These are phyloP conservation scores for Diplodia mutila DNA, from an alignment of 2,329 filamentous ascomycete genomes.

Conservation along the genomic window DNA sequence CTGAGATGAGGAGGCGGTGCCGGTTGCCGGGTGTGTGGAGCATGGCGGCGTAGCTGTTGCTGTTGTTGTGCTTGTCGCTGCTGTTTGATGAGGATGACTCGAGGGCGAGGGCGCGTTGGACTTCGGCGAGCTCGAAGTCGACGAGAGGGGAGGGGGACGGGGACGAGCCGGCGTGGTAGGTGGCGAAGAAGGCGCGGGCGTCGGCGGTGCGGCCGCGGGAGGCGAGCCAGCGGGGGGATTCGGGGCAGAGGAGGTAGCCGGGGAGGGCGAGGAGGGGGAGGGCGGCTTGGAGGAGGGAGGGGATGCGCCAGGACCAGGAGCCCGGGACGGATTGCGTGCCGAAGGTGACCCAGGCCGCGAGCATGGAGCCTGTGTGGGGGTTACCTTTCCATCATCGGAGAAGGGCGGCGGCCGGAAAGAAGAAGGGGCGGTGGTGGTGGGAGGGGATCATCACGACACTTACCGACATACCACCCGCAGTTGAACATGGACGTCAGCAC, in stretches of 20 bases:
- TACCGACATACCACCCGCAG: not conserved
- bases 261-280: slow-evolving; percentile 51
- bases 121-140: slow-evolving; percentile 55
- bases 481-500: not conserved
- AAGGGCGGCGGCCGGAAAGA: not conserved
- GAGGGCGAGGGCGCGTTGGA: slow-evolving; percentile 52
- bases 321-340: slow-evolving; percentile 47
- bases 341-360: slow-evolving; percentile 52
- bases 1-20: slow-evolving; percentile 56
- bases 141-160: slow-evolving; percentile 39
- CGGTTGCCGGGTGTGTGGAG: slow-evolving; percentile 57
- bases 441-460: not conserved
- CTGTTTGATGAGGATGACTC: no score
- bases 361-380: slow-evolving; percentile 47
- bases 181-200: not conserved
- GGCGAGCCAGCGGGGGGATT: slow-evolving; percentile 62
- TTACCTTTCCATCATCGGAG: no score
- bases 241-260: slow-evolving; percentile 53
- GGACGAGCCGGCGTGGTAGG: not conserved
- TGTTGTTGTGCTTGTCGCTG: no score
- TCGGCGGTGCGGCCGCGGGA: slow-evolving; percentile 41
- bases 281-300: slow-evolving; percentile 51
- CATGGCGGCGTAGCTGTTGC: slow-evolving; percentile 48
- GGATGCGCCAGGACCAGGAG: slow-evolving; percentile 41
- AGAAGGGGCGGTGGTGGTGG: not conserved